Evolutionary conservation across 345 rosid genomes (phyloP), one percentile per base, ranked within the genome.

Genomic region (Durio zibethinus): DNA sequence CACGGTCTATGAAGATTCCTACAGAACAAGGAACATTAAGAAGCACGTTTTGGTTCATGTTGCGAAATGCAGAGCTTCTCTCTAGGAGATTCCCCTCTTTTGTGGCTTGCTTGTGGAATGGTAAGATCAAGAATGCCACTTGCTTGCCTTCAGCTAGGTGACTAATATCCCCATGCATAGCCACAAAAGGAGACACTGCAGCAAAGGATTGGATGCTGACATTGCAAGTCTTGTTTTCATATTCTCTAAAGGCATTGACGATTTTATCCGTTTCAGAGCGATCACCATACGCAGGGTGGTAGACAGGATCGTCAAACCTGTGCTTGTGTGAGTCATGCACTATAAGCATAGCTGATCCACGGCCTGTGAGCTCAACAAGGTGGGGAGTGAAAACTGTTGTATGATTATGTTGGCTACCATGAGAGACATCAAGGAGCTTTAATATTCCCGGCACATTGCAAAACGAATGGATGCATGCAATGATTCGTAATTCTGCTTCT

Each of bases 81-180:
- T 87, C 89, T 74, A 91, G 92, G 93, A 91, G 89, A 5, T 89
- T 90, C 43, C 94, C 98, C 70, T 92, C 94, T 0, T 85, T 96
- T 0, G 94, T 89, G 68, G 84, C 93, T 27, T 89, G 95, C 81
- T 90, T 92, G 80, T 91, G 98, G 84, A 93, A 94, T 4, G 98
- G 98, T 70, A 93, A 79, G 82, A 94, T 88, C 54, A 92, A 78
- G 48, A 96, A 79, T 12, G 97, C 86, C 3, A 87, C 90, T 1
- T 88, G 85, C 82, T 94, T 96, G 77, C 92, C 98, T 80, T 96
- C 98, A 10, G 97, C 93, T 73, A 96, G 68, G 78, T 78, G 86
- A 78, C 97, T 87, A 40, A 96, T 89, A 71, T 96, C 98, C 76
- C 89, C 99, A 15, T 92, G 97, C 97, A 92, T 91, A 25, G 95